phyloP scores from a whole-genome alignment of 257 asterid genomes.

The Solanum bulbocastanum region DNA sequence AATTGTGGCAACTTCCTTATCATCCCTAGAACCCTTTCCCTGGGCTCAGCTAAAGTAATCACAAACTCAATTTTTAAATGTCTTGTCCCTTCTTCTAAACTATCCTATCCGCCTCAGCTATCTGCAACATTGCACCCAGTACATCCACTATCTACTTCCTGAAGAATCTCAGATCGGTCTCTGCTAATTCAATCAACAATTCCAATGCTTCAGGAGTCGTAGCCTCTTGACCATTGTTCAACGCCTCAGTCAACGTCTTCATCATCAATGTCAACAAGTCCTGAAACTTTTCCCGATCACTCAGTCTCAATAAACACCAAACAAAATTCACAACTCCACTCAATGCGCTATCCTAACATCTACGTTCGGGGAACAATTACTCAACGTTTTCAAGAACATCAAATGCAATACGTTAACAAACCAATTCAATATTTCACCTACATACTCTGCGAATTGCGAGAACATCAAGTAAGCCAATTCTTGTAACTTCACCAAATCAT shows the following conservation, averaged over 20 bases:
- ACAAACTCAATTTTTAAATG: constrained; percentile 85
- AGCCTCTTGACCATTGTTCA: background rate
- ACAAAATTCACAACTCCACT: background rate
- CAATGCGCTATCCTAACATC: background rate
- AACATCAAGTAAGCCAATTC: background rate
- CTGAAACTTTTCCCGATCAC: background rate
- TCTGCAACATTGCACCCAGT: constrained; percentile 34
- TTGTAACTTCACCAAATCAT: too few species aligned
- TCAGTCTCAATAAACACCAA: background rate
- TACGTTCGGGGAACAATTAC: background rate
- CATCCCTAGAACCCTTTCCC: constrained; percentile 94
- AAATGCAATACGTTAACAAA: background rate
- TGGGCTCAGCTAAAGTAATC: constrained; percentile 71
- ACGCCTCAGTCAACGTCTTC: background rate
- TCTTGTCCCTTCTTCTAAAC: constrained; percentile 72
- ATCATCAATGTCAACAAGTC: background rate
- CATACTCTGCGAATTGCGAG: background rate
- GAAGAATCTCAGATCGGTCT: constrained; percentile 72
- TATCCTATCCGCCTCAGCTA: constrained; percentile 56
- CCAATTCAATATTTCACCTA: background rate
- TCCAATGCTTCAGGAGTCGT: background rate
- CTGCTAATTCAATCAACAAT: background rate
- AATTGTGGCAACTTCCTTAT: constrained; percentile 86
- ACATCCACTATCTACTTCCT: constrained; percentile 83
- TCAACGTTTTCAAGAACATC: background rate